Evolutionary conservation across 306 rosid genomes (phyloP).

Genomic region (Cicer pinnatifidum): DNA sequence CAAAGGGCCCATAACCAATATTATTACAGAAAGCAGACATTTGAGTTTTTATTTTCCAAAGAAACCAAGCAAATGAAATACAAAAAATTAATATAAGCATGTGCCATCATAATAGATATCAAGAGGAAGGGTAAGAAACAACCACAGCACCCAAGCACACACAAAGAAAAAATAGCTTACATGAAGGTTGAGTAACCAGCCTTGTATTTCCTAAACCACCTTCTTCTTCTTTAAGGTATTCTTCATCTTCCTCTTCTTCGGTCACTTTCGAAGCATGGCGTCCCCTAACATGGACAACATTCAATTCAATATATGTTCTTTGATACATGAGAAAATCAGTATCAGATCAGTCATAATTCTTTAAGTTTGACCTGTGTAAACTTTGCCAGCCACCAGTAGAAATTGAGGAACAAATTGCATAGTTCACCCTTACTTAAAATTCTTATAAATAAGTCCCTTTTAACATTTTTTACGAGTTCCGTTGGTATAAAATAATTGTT

Average conservation of each 20-base stretch:
- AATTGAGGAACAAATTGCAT: constrained; percentile 4
- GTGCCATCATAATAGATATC: neutral
- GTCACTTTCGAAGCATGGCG: constrained; percentile 98
- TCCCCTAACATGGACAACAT: constrained; percentile 62
- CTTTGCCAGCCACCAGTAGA: constrained; percentile 4
- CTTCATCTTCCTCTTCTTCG: constrained; percentile 99
- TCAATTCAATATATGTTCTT: constrained; percentile 29
- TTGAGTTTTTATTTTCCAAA: neutral
- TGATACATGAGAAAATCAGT: constrained; percentile 1
- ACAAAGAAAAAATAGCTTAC: constrained; percentile 52
- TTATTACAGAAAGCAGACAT: neutral
- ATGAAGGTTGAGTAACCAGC: constrained; percentile 84
- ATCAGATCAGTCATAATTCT: constrained; percentile 28
- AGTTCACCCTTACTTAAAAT: neutral
- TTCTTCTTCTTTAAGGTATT: constrained; percentile 95
- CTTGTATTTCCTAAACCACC: constrained; percentile 82
- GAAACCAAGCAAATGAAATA: neutral
- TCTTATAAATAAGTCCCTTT: neutral
- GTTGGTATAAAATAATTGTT: neutral
- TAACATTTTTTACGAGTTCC: neutral
- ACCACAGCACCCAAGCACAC: neutral
- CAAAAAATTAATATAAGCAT: neutral
- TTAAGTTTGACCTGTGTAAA: neutral
- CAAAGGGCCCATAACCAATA: constrained; percentile 33
- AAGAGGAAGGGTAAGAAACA: neutral